Conservation (phyloP, 2,329 filamentous ascomycete species). For the Paecilomyces niveus region DNA sequence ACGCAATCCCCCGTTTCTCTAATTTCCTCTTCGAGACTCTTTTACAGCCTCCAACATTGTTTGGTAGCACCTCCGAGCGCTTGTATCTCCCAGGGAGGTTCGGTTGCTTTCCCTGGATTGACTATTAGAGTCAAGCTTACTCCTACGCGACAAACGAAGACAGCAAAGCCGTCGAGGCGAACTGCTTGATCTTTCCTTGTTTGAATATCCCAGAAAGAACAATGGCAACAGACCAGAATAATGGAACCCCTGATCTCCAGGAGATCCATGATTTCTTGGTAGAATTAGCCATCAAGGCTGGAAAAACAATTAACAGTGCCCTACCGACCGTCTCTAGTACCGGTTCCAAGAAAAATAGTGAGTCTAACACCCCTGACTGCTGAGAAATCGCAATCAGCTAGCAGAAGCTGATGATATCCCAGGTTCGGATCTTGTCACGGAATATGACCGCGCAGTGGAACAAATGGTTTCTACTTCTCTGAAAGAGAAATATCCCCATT, state of each 20-base stretch:
- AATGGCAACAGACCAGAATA: too few species aligned
- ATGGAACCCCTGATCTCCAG: constrained; percentile 18
- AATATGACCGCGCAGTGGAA: constrained; percentile 57
- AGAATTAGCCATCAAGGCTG: constrained; percentile 33
- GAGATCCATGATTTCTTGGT: constrained; percentile 38
- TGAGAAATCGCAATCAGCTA: neutral
- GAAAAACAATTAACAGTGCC: constrained; percentile 36
- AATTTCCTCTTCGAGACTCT: neutral
- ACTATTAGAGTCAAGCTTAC: neutral
- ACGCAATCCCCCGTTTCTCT: neutral
- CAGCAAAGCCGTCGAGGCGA: neutral
- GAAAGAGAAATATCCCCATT: constrained; percentile 45
- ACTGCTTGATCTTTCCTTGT: neutral
- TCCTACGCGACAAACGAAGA: neutral
- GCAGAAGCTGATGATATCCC: neutral
- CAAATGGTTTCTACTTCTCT: constrained; percentile 48
- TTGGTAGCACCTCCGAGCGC: neutral
- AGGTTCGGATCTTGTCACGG: constrained; percentile 56
- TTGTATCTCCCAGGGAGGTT: too few species aligned
- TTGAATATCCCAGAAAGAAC: neutral
- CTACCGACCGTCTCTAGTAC: constrained; percentile 29
- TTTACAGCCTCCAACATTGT: neutral
- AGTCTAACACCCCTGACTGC: constrained; percentile 4
- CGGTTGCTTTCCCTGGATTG: neutral
- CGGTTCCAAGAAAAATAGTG: constrained; percentile 42